phyloP scores from a whole-genome alignment of 805 yeast species.

The Spathaspora gorwiae region DNA sequence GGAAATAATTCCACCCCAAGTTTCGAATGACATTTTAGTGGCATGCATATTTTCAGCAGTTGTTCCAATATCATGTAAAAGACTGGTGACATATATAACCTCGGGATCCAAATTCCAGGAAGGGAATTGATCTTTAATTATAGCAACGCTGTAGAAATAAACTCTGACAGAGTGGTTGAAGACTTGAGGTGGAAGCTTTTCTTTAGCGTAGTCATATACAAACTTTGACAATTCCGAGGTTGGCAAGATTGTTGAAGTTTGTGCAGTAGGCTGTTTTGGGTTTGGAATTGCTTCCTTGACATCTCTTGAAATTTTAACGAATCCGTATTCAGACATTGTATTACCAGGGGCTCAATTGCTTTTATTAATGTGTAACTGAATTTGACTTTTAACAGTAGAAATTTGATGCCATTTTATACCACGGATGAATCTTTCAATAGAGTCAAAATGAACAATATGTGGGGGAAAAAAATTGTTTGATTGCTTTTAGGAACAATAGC shows the following conservation, averaged over 20 bases:
- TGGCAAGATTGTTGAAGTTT: slow-evolving; percentile 16
- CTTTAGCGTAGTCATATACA: slow-evolving; percentile 18
- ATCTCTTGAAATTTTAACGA: slow-evolving; percentile 25
- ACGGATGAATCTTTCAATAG: too few relatives aligned
- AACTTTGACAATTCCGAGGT: slow-evolving; percentile 12
- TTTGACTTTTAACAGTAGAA: too few relatives aligned
- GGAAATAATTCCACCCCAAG: slow-evolving; percentile 28
- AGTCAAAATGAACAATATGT: too few relatives aligned
- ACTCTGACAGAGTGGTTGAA: slow-evolving; percentile 29
- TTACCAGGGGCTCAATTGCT: too few relatives aligned
- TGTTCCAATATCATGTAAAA: slow-evolving; percentile 32
- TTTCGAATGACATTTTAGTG: slow-evolving; percentile 31
- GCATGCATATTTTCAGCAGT: slow-evolving; percentile 28
- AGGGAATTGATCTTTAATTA: slow-evolving; percentile 28
- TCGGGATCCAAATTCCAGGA: slow-evolving; percentile 26
- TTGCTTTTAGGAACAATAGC: too few relatives aligned
- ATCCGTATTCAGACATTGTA: slow-evolving; percentile 26
- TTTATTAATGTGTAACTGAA: too few relatives aligned
- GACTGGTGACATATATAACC: slow-evolving; percentile 24
- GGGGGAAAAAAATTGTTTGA: too few relatives aligned
- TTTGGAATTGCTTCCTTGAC: slow-evolving; percentile 19
- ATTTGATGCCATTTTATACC: too few relatives aligned
- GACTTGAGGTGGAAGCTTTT: slow-evolving; percentile 18
- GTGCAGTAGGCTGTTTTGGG: slow-evolving; percentile 21
- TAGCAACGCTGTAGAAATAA: slow-evolving; percentile 23